Conservation (phyloP, 1,284 basidiomycete genomes). For the Cryptococcus hybrid region DNA sequence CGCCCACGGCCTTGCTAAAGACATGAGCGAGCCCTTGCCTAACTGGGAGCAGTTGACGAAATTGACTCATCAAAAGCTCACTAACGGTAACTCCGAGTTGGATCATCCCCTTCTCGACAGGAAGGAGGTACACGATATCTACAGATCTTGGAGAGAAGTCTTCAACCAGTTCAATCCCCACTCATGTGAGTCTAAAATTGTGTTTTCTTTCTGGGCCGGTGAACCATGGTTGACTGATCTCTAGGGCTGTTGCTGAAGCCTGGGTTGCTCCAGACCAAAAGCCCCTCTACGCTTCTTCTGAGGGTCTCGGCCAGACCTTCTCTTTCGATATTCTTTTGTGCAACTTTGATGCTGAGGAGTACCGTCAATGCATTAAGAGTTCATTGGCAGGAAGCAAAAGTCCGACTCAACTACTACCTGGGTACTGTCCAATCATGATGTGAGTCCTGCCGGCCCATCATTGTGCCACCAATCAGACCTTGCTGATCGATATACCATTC, state of each 20-base stretch:
- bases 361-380: constrained; percentile 9
- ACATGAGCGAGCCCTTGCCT: too few relatives aligned
- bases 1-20: too few relatives aligned
- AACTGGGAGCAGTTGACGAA: too few relatives aligned
- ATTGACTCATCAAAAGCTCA: too few relatives aligned
- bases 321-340: constrained; percentile 44
- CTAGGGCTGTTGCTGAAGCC: constrained; percentile 42
- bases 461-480: too few relatives aligned
- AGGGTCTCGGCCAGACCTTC: constrained; percentile 43
- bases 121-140: constrained; percentile 38
- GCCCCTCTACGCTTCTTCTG: constrained; percentile 35
- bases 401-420: too few relatives aligned
- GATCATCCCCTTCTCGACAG: constrained; percentile 1
- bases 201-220: not conserved
- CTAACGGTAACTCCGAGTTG: too few relatives aligned
- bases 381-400: too few relatives aligned
- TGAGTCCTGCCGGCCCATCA: too few relatives aligned
- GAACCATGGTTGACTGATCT: not conserved
- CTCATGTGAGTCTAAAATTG: constrained; percentile 26
- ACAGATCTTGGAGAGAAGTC: constrained; percentile 40
- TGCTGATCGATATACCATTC: too few relatives aligned
- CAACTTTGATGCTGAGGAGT: constrained; percentile 25
- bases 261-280: constrained; percentile 38
- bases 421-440: too few relatives aligned
- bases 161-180: constrained; percentile 45